phyloP scores from a whole-genome alignment of 257 asterid species.

The Handroanthus guayacan region DNA sequence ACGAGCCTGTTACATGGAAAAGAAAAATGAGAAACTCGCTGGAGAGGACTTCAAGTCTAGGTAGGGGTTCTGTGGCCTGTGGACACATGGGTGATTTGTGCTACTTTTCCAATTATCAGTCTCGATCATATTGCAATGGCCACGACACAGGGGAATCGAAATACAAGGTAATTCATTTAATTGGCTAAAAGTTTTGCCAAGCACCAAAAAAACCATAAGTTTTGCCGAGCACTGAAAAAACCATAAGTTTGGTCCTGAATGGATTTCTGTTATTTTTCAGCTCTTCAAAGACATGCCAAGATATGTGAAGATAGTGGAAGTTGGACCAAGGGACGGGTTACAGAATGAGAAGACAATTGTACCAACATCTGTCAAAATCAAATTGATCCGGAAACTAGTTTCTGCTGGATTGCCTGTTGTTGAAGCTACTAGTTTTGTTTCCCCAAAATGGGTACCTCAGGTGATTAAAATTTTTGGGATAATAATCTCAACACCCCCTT shows the following conservation, averaged over 20 bases:
- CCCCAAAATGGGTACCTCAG: constrained; percentile 99
- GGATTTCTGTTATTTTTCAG: constrained; percentile 38
- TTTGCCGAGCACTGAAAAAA: not conserved
- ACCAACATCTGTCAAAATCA: constrained; percentile 79
- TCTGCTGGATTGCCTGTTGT: constrained; percentile 84
- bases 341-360: constrained; percentile 86
- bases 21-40: constrained; percentile 54
- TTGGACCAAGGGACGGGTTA: constrained; percentile 95
- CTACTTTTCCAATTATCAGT: constrained; percentile 49
- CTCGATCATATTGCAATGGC: constrained; percentile 47
- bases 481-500: not conserved
- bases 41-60: constrained; percentile 60
- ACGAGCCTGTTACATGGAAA: constrained; percentile 57
- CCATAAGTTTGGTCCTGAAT: too few species aligned
- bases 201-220: not conserved
- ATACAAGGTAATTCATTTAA: constrained; percentile 54
- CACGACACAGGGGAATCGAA: constrained; percentile 48
- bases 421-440: constrained; percentile 96
- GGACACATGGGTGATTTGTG: constrained; percentile 50
- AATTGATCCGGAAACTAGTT: constrained; percentile 73
- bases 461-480: constrained; percentile 46
- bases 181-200: constrained; percentile 4
- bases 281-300: constrained; percentile 71
- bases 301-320: constrained; percentile 92
- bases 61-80: constrained; percentile 54